Evolutionary conservation across 2,329 filamentous ascomycete species (phyloP).

Genomic region (Stemphylium vesicarium): DNA sequence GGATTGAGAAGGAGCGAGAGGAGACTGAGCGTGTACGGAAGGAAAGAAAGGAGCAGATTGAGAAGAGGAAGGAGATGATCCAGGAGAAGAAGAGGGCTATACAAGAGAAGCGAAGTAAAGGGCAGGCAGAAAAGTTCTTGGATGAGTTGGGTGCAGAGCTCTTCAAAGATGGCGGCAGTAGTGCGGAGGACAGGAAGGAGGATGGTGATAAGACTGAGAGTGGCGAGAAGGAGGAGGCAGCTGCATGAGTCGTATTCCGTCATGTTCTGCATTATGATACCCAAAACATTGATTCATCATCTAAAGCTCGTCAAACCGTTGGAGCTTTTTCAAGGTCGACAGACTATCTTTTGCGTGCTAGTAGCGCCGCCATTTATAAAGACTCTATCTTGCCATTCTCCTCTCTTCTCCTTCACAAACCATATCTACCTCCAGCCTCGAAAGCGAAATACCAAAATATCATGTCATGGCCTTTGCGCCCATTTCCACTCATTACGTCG

Average conservation of each 20-base stretch:
- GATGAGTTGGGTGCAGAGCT: slow-evolving; percentile 55
- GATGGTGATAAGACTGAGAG: background rate
- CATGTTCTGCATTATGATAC: slow-evolving; percentile 10
- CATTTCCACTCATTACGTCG: too few species aligned
- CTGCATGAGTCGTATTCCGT: background rate
- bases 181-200: background rate
- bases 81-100: slow-evolving; percentile 67
- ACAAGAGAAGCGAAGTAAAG: slow-evolving; percentile 64
- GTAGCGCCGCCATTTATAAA: too few species aligned
- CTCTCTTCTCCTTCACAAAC: too few species aligned
- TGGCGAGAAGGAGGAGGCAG: background rate
- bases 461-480: too few species aligned
- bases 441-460: too few species aligned
- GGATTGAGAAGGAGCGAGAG: slow-evolving; percentile 69
- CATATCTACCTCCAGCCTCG: too few species aligned
- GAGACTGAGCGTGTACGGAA: slow-evolving; percentile 70
- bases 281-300: background rate
- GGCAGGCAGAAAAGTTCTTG: slow-evolving; percentile 76
- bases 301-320: background rate
- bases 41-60: slow-evolving; percentile 56
- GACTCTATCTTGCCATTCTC: too few species aligned
- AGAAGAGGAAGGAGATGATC: slow-evolving; percentile 68
- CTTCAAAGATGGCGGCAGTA: slow-evolving; percentile 10
- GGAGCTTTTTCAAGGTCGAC: too few species aligned
- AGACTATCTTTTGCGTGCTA: too few species aligned